A percentile compares a stretch with the other conserved stretches of the same genome.
Conservation (phyloP, 805 yeast species). For the Kuraishia borneana region DNA sequence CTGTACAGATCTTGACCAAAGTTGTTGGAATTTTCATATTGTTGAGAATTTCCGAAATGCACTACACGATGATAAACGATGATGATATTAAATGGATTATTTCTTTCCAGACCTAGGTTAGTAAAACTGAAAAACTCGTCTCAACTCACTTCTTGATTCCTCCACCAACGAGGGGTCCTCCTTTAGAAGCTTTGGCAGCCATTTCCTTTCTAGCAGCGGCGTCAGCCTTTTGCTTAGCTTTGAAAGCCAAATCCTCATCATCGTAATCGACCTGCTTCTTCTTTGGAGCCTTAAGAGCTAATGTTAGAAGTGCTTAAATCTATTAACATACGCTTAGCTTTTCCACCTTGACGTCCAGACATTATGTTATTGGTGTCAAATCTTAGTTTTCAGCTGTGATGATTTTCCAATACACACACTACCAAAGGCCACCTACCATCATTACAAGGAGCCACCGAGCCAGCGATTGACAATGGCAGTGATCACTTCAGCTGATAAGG, state of each 20-base stretch:
- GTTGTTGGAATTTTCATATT: too few relatives aligned
- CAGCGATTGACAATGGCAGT: constrained; percentile 4
- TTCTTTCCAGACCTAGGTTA: constrained; percentile 2
- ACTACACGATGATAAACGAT: too few relatives aligned
- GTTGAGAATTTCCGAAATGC: too few relatives aligned
- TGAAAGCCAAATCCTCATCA: constrained; percentile 84
- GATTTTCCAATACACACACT: too few relatives aligned
- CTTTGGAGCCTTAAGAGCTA: constrained; percentile 69
- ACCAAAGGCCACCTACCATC: too few relatives aligned
- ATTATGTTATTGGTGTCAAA: too few relatives aligned
- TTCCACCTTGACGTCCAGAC: constrained; percentile 66
- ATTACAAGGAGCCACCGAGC: too few relatives aligned
- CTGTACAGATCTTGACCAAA: too few relatives aligned
- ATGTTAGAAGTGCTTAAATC: not conserved
- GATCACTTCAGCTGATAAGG: constrained; percentile 51
- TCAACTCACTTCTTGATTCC: constrained; percentile 82
- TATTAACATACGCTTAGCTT: constrained; percentile 62
- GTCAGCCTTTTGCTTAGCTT: constrained; percentile 90
- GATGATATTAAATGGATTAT: not conserved
- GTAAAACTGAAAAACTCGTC: not conserved
- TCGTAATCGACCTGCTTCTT: constrained; percentile 66
- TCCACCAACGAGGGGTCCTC: constrained; percentile 88
- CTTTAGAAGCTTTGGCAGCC: constrained; percentile 77
- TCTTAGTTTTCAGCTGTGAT: too few relatives aligned
- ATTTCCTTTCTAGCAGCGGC: constrained; percentile 88